Conservation (phyloP, 1,284 basidiomycete genomes). For the Leccinum subrobustum region DNA sequence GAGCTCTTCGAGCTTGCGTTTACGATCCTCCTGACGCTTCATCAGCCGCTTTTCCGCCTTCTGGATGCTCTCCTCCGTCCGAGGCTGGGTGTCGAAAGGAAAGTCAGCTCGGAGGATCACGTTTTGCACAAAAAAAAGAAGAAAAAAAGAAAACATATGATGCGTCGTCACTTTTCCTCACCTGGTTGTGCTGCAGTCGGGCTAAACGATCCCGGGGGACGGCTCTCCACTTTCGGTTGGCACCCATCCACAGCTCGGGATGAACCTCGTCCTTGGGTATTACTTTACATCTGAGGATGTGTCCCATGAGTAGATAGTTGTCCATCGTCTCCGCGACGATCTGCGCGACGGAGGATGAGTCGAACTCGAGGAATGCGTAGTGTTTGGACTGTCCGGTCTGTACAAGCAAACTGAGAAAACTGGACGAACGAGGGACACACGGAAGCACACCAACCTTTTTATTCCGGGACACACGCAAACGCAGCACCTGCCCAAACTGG, state of each 20-base stretch:
- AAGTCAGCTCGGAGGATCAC: neutral
- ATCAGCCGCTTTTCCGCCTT: constrained; percentile 72
- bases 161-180: constrained; percentile 37
- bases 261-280: constrained; percentile 83
- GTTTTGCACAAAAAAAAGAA: neutral
- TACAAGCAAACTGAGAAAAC: neutral
- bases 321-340: constrained; percentile 99
- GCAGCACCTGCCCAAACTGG: constrained; percentile 92
- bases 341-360: constrained; percentile 83
- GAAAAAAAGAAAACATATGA: too few relatives aligned
- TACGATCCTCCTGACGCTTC: constrained; percentile 76
- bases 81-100: constrained; percentile 45
- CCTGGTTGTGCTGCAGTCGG: constrained; percentile 80
- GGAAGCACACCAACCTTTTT: constrained; percentile 66
- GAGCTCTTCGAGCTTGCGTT: constrained; percentile 74
- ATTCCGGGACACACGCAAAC: constrained; percentile 89
- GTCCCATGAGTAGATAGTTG: constrained; percentile 95
- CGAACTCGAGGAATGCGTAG: constrained; percentile 96
- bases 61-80: constrained; percentile 72
- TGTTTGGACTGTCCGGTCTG: constrained; percentile 96
- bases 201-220: constrained; percentile 77
- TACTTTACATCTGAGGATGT: constrained; percentile 83
- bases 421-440: too few relatives aligned
- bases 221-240: constrained; percentile 85
- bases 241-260: constrained; percentile 95